Base-by-base conservation (phyloP, 176 grass and related monocot species). In the Dactylis glomerata region DNA sequence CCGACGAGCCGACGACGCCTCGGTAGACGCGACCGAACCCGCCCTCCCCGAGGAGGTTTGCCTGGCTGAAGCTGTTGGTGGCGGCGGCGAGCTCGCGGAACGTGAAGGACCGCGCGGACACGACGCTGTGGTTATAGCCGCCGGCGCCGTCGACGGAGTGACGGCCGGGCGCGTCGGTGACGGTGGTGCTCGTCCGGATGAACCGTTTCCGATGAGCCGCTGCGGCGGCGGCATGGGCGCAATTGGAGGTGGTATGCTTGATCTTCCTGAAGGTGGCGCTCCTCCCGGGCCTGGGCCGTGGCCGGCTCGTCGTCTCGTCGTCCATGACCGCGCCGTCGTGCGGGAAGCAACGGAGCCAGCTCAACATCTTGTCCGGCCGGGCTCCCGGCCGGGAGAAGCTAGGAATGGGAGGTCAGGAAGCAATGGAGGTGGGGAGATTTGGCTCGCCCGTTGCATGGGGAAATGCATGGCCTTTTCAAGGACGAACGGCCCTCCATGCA, bases 1-100 rank as follows among this genome's bases (percentile, higher is more conserved):
- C 26, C 44, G 44, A 50, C 15, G 71, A 49, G 16, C 71, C 69
- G 36, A 79, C 5, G 33, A 47, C 27, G 33, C 58, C 89, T 26
- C 79, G 80, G 75, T 90, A 87, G 5, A 90, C 81, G 37, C 84
- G 80, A 9, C 89, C 84, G 66, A 90, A 87, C 0, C 89, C 89
- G 8, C 89, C 89, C 69, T 87, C 84, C 6, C 84, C 89, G 47
- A 90, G 27, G 38, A 90, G 41, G 49, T 82, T 66, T 0, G 65
- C 84, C 9, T 16, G 67, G 7, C 84, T 28, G 55, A 90, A 90
- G 64, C 75, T 77, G 49, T 37, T 64, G 1, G 88, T 77, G 41
- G 83, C 88, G 5, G 24, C 70, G 7, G 71, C 88, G 5, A 87
- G 85, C 58, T 87, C 78, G 2, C 61, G 69, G 68, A 89, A 89